Base-by-base conservation (phyloP, 257 asterid genomes). In the Lycium ferocissimum region DNA sequence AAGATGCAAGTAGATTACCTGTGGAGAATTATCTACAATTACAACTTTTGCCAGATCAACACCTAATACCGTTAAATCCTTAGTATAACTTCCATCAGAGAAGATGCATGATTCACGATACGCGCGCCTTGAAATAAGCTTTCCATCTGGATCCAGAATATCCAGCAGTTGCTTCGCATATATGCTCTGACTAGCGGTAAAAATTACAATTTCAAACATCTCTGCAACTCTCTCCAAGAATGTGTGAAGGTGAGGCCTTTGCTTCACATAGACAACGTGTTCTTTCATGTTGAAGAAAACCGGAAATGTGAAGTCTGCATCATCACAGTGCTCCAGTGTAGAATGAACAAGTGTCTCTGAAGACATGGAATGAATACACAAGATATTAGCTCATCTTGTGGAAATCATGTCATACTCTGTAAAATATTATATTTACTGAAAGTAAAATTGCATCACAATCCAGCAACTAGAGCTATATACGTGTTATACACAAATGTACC, bases 341-440 rank as follows among this genome's bases (percentile, higher is more conserved):
- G 99, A 97, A 91, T 97, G 99, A 85, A 97, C 97, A 33, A 97
- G 98, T 59, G 99, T 97, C 90, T 97, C 99, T 97, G 98, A 84
- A 90, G 58, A 89, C 81, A 84, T 67, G 38, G 45, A 86, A 53
- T 53, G 82, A 51, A 33, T 54, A 85, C 67, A 65, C 81, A 89
- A 79, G 61, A 40, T 81, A 58, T 69, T 26, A 85, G 73, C 58
- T 73, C 57, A 35, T 61, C 54, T 86, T 54, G 49, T 83, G 54
- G 49, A 26, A 71, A 66, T 33, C 51, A 40, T 45, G 35, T 45
- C 59, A 43, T 13, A 20, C 49, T 37, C 38, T 51, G 40, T 73
- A 67, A 58, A 54, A 53, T 7, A n/a, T 13, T 18, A 22, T 43
- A 78, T 53, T 10, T 38, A 53, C 35, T 78, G 40, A 11, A 22